These are phyloP conservation scores for Penicillium sp. DNA, from an alignment of 2,329 filamentous ascomycete genomes.

Conservation along the genomic window DNA sequence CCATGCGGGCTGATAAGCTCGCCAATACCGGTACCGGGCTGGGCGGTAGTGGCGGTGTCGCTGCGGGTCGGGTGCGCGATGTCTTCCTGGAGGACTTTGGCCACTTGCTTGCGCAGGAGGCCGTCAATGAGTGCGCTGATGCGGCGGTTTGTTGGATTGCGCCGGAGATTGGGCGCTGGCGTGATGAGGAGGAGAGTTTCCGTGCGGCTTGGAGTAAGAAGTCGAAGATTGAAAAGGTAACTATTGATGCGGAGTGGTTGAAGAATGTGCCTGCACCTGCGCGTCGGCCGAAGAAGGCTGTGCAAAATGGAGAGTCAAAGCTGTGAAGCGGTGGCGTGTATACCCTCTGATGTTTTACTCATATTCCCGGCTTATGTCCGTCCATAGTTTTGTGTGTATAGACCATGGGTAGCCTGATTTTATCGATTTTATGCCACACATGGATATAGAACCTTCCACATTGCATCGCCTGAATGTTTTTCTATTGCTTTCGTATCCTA, in stretches of 20 bases:
- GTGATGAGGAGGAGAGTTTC: conserved; percentile 57
- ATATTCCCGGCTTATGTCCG: too few relatives aligned
- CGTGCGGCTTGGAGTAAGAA: conserved; percentile 54
- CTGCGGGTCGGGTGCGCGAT: conserved; percentile 65
- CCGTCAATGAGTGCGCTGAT: conserved; percentile 64
- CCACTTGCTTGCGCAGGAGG: conserved; percentile 83
- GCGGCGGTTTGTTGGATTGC: conserved; percentile 58
- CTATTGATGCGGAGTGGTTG: conserved; percentile 56
- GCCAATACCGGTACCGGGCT: conserved; percentile 40
- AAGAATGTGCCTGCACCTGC: conserved; percentile 37
- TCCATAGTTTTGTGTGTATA: not conserved
- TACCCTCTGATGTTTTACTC: too few relatives aligned
- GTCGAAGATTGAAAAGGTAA: conserved; percentile 55
- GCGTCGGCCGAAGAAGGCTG: conserved; percentile 27
- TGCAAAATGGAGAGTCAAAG: conserved; percentile 24
- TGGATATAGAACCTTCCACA: not conserved
- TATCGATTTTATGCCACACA: not conserved
- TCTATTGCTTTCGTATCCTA: conserved; percentile 14
- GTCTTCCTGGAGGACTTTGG: conserved; percentile 65
- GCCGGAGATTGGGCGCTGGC: conserved; percentile 58
- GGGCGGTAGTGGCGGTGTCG: conserved; percentile 55
- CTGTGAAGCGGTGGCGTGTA: conserved; percentile 24
- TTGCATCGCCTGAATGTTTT: conserved; percentile 3
- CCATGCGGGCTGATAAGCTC: conserved; percentile 44
- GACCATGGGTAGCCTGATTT: not conserved